Evolutionary conservation across 768 basidiomycete species (phyloP).

Genomic region (Neoboletus subvelutipes): DNA sequence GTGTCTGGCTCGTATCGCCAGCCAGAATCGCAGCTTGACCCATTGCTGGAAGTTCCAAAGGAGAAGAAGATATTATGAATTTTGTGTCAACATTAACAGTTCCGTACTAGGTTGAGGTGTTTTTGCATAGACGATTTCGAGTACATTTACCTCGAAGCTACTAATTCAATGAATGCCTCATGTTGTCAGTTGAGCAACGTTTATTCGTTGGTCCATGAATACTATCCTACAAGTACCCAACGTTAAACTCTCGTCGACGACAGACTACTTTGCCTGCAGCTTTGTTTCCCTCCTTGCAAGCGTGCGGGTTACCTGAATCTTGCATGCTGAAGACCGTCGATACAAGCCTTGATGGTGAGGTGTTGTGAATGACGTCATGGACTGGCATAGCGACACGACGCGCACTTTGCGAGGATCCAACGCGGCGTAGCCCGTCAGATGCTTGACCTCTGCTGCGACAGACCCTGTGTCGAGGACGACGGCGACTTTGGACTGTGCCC

Average conservation of each 20-base stretch:
- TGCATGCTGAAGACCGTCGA: background rate
- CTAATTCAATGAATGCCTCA: constrained; percentile 17
- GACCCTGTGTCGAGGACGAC: background rate
- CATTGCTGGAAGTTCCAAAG: constrained; percentile 59
- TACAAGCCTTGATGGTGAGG: too few species aligned
- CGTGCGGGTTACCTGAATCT: background rate
- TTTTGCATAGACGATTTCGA: constrained; percentile 9
- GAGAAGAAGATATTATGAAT: constrained; percentile 28
- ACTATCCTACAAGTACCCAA: background rate
- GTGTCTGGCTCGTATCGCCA: constrained; percentile 85
- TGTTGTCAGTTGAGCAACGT: background rate
- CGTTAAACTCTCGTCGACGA: too few species aligned
- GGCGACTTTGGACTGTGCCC: background rate
- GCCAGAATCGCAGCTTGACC: constrained; percentile 81
- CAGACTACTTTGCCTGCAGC: background rate
- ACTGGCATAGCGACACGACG: background rate
- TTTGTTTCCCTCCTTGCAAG: background rate
- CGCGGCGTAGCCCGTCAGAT: background rate
- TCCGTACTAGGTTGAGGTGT: too few species aligned
- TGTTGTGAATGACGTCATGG: background rate
- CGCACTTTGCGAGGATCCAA: too few species aligned
- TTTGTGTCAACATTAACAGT: background rate
- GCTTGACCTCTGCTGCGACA: background rate
- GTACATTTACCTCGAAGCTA: constrained; percentile 15
- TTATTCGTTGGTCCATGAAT: background rate